Conservation (phyloP, 2,329 filamentous ascomycete genomes). For the Colletotrichum tropicicola region DNA sequence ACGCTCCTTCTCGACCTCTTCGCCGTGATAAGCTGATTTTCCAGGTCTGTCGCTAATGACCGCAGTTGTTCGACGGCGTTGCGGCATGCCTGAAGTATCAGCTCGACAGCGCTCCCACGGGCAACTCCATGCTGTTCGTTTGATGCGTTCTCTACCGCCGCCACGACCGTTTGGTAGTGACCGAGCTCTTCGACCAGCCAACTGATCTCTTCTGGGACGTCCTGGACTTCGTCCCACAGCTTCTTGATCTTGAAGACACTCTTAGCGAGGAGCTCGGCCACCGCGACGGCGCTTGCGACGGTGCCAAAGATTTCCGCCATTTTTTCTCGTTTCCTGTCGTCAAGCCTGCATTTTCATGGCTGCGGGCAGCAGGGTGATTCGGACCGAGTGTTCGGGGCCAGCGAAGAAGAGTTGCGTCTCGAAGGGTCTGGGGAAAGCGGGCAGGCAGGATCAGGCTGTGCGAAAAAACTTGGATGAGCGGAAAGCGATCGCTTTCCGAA, state of each 20-base stretch:
- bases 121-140: neutral
- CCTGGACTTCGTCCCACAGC: constrained; percentile 20
- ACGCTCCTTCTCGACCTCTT: neutral
- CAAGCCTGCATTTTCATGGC: too few relatives aligned
- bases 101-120: neutral
- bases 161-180: neutral
- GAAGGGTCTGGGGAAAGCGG: too few relatives aligned
- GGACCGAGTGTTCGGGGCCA: too few relatives aligned
- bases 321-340: too few relatives aligned
- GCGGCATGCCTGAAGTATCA: neutral
- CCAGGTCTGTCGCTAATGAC: neutral
- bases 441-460: too few relatives aligned
- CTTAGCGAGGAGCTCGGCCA: constrained; percentile 8
- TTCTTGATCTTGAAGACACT: constrained; percentile 11
- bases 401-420: too few relatives aligned
- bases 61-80: neutral
- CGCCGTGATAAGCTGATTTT: neutral
- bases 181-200: constrained; percentile 8
- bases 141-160: neutral
- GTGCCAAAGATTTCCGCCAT: constrained; percentile 23
- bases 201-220: constrained; percentile 9
- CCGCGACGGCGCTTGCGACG: constrained; percentile 17
- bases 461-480: too few relatives aligned
- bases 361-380: too few relatives aligned
- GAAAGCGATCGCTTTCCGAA: too few relatives aligned